A percentile compares a stretch with the other conserved stretches of the same genome.
Evolutionary conservation across 2,329 filamentous ascomycete species (phyloP).

Genomic region (Neofusicoccum cordaticola): DNA sequence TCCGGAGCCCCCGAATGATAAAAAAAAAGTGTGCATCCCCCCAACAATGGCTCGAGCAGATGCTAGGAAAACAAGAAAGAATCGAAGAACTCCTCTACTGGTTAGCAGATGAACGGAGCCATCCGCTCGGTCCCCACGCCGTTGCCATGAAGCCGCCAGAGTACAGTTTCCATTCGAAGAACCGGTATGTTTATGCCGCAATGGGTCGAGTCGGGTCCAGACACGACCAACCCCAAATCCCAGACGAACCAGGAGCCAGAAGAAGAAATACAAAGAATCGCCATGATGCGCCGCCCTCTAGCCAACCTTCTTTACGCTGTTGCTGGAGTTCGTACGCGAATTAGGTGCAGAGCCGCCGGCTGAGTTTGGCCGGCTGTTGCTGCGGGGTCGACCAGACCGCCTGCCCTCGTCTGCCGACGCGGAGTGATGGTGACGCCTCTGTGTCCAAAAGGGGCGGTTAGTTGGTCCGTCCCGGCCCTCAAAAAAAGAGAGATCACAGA

Average conservation of each 20-base stretch:
- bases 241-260: background rate
- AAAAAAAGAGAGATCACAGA: conserved; percentile 13
- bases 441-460: conserved; percentile 22
- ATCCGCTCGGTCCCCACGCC: conserved; percentile 1
- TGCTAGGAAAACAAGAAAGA: conserved; percentile 7
- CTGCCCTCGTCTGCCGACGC: conserved; percentile 34
- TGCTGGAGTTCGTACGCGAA: conserved; percentile 16
- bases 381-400: conserved; percentile 35
- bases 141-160: conserved; percentile 11
- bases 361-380: conserved; percentile 40
- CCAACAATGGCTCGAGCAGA: conserved; percentile 8
- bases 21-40: conserved; percentile 5
- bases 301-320: conserved; percentile 16
- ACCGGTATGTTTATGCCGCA: background rate
- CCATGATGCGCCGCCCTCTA: background rate
- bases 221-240: conserved; percentile 1
- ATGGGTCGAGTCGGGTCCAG: conserved; percentile 10
- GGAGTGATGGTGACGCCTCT: conserved; percentile 34
- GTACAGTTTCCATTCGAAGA: conserved; percentile 7
- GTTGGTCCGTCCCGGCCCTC: conserved; percentile 15
- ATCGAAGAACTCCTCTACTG: conserved; percentile 9
- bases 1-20: conserved; percentile 8
- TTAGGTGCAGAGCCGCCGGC: conserved; percentile 21
- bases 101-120: conserved; percentile 5
- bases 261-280: conserved; percentile 14